These are phyloP conservation scores for Puccinia polysora DNA, from an alignment of 1,284 basidiomycete genomes.

Conservation along the genomic window DNA sequence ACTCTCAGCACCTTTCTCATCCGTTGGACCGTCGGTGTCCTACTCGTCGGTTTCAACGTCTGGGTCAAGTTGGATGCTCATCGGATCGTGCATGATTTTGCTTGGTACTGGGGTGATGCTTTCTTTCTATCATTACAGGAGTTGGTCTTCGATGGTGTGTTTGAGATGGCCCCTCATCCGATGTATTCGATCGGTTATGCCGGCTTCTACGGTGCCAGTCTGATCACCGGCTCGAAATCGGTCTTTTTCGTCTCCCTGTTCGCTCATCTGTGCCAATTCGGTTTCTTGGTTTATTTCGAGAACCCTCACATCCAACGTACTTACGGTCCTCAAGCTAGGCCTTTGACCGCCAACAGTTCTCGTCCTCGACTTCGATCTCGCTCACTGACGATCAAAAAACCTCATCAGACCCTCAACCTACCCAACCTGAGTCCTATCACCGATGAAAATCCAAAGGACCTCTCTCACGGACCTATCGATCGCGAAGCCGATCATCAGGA, in stretches of 20 bases:
- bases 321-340: constrained; percentile 45
- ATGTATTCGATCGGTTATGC: constrained; percentile 78
- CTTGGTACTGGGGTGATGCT: constrained; percentile 93
- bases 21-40: constrained; percentile 79
- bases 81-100: constrained; percentile 77
- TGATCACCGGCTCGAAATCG: constrained; percentile 79
- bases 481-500: constrained; percentile 16
- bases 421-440: constrained; percentile 1
- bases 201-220: constrained; percentile 84
- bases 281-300: constrained; percentile 92
- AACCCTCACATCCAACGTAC: constrained; percentile 68
- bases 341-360: constrained; percentile 42
- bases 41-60: constrained; percentile 86
- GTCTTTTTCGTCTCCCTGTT: constrained; percentile 88
- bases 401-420: constrained; percentile 18
- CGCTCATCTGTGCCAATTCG: constrained; percentile 90
- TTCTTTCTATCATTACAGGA: constrained; percentile 70
- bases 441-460: constrained; percentile 1
- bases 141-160: constrained; percentile 94
- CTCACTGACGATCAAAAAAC: background rate
- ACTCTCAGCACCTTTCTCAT: constrained; percentile 62
- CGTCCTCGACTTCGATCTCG: constrained; percentile 25
- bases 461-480: too few relatives aligned
- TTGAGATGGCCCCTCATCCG: constrained; percentile 80
- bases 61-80: constrained; percentile 99